Base-by-base conservation (phyloP, 1,139 yeast species). In the Magnusiomyces paraingens region DNA sequence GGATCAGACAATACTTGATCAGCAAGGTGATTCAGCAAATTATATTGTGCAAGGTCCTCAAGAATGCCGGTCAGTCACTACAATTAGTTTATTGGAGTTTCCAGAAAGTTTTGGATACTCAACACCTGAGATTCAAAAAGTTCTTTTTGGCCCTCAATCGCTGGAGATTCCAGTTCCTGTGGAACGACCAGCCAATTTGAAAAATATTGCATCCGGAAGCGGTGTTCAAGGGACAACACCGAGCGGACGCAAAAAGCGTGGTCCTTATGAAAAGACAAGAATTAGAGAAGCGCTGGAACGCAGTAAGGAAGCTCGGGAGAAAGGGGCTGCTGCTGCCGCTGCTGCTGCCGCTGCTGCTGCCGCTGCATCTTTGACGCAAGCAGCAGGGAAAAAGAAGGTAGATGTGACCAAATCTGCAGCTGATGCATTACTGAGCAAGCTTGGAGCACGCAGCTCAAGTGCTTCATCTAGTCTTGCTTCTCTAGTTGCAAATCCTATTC, bases 131-230 rank as follows among this genome's bases (percentile, higher is more conserved):
- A 66, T 82, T 15, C 79, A 80, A 53, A 59, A 73, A 2, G 67
- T 76, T 6, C 64, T 87, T 8, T 76, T 88, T 60, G 95, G 95
- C 0, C 69, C 73, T 2, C 84, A 83, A 55, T 74, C 89, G 10
- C 59, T 75, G 1, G 84, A 55, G 75, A 73, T 50, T 83, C 91
- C 2, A 80, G 81, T 47, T 3, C 56, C 56, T 39, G 29, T 50
- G 43, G 21, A 36, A 21, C 36, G 47, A 5, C 17, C 52, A 18
- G 11, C 42, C 4, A 26, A 47, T 8, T 11, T 47, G 1, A 40
- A 40, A 15, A 18, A 14, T 10, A 17, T 17, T n/a, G 22, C 43
- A 10, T 15, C 49, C 6, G 20, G 20, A 32, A 12, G 18, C 11
- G 42, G 50, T 4, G 11, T 48, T 10, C 32, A 26, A 26, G 32